A percentile compares a stretch with the other conserved stretches of the same genome.
phyloP scores from a whole-genome alignment of 2,329 filamentous ascomycete genomes.

The Penicillium psychrosexuale region DNA sequence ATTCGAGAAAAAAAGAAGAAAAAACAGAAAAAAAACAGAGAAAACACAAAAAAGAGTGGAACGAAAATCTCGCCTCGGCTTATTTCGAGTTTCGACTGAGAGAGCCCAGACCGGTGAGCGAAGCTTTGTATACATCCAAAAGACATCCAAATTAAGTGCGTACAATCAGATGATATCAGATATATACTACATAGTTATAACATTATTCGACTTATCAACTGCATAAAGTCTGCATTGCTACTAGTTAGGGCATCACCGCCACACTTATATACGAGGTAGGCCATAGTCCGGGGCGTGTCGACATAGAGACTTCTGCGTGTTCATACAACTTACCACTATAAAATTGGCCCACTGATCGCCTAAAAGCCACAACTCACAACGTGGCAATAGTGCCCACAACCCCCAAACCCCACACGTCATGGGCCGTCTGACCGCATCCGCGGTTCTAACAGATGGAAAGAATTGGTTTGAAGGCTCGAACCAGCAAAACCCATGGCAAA shows the following conservation, averaged over 20 bases:
- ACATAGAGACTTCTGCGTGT: neutral
- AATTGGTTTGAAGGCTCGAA: neutral
- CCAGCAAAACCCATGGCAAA: neutral
- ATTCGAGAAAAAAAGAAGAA: constrained; percentile 16
- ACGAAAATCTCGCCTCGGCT: constrained; percentile 9
- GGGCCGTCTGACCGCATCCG: constrained; percentile 10
- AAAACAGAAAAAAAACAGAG: constrained; percentile 8
- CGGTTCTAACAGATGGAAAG: constrained; percentile 8
- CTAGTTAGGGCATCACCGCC: constrained; percentile 4
- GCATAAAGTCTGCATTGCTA: neutral
- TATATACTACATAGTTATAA: neutral
- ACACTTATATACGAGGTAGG: neutral
- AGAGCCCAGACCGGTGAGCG: neutral
- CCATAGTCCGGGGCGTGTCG: neutral
- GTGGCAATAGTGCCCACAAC: constrained; percentile 13
- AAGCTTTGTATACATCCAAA: no score
- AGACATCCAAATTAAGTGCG: neutral
- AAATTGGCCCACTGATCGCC: neutral
- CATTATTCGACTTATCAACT: neutral
- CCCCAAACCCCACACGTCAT: constrained; percentile 16
- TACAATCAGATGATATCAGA: neutral
- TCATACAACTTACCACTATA: neutral
- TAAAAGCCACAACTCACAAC: neutral
- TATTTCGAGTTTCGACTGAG: neutral
- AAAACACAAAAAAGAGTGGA: constrained; percentile 15